These are phyloP conservation scores for Lagenidium sp. DNA, from an alignment of 352 stramenopile genomes.

Conservation along the genomic window DNA sequence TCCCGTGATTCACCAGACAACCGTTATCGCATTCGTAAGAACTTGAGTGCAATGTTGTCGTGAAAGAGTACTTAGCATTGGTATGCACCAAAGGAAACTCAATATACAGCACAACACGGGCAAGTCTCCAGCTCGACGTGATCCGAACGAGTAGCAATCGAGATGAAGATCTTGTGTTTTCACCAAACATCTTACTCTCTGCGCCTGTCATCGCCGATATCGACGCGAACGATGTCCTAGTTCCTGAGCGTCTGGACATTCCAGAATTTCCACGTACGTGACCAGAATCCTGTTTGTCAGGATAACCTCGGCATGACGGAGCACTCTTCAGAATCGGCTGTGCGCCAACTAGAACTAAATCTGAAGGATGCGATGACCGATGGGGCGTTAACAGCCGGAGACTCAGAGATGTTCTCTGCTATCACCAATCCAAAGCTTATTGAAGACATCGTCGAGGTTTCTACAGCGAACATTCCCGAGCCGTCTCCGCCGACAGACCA, in stretches of 20 bases:
- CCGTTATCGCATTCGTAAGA: constrained; percentile 52
- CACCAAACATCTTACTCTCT: too few relatives aligned
- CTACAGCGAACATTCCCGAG: not conserved
- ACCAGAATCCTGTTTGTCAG: not conserved
- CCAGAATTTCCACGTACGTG: constrained; percentile 57
- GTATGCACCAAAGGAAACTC: constrained; percentile 70
- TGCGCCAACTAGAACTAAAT: constrained; percentile 34
- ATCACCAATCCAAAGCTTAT: constrained; percentile 19
- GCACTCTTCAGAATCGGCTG: too few relatives aligned
- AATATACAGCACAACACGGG: constrained; percentile 58
- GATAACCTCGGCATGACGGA: too few relatives aligned
- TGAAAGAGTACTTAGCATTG: too few relatives aligned
- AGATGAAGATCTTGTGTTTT: too few relatives aligned
- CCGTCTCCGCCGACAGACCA: too few relatives aligned
- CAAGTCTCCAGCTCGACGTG: constrained; percentile 31
- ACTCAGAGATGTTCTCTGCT: constrained; percentile 40
- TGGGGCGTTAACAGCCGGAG: constrained; percentile 24
- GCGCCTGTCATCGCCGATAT: constrained; percentile 53
- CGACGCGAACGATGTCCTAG: constrained; percentile 59
- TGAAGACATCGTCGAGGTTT: constrained; percentile 12
- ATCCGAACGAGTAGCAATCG: too few relatives aligned
- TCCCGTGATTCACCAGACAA: constrained; percentile 22
- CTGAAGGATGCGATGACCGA: constrained; percentile 31
- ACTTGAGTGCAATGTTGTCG: not conserved
- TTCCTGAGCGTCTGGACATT: constrained; percentile 50